Evolutionary conservation across 768 basidiomycete genomes (phyloP), one percentile per base, ranked within the genome.

Genomic region (Auricularia sp.): DNA sequence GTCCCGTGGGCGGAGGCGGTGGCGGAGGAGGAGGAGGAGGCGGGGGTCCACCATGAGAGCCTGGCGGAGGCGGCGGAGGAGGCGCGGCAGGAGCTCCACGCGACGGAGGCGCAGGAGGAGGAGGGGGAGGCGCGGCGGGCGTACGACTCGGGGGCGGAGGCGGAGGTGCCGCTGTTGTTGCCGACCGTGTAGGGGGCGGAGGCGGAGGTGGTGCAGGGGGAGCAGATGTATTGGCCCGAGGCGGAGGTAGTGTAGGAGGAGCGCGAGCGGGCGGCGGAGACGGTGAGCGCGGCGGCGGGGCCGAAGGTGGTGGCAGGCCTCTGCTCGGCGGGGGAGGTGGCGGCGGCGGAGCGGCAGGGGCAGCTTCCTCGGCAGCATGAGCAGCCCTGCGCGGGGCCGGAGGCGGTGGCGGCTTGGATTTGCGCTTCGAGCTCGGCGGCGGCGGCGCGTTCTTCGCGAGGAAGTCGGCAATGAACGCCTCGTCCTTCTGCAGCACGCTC

Each of bases 401-500:
- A 1, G 77, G 74, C 16, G 70, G 69, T 2, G 78, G 75, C 8
- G 79, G 74, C 66, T 83, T 82, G 33, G 77, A 71, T 16, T 64
- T 64, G 70, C 80, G 80, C 68, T 80, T 81, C 63, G 78, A 75
- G 42, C 64, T 59, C 8, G 77, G 76, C n/a, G 71, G 71, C 10
- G 77, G 77, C 1, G 73, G 68, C 0, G 69, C 68, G 63, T 71
- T 77, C 70, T 79, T 73, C 68, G 74, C 71, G 33, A 94, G 82
- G 71, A 86, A 99, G 68, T 87, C 81, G 71, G 87, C 88, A 77
- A 99, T 96, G 73, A 93, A 98, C 67, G 91, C 88, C 78, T 88
- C 88, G 70, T 98, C 88, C 67, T 88, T 77, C 66, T 80, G 81
- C 45, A 97, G 85, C 54, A 90, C 76, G 44, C 87, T 84, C 62